A percentile compares a stretch with the other conserved stretches of the same genome.
phyloP scores from a whole-genome alignment of 2,329 filamentous ascomycete genomes.

The Diaporthe citrichinensis region DNA sequence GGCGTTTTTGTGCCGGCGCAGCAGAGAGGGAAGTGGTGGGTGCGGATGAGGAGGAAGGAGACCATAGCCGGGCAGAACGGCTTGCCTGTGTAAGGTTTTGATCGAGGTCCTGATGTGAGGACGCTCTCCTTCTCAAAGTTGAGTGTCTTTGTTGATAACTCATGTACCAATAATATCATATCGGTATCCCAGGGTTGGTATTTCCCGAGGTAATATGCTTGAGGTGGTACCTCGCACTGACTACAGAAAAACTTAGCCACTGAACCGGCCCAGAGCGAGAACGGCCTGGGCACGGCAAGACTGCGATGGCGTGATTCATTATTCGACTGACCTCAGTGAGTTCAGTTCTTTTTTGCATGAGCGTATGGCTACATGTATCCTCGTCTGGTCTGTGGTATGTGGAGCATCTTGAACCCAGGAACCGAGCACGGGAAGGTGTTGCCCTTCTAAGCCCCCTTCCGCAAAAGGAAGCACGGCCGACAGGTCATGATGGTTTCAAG shows the following conservation, averaged over 20 bases:
- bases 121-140: not conserved
- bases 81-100: not conserved
- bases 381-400: not conserved
- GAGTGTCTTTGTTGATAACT: not conserved
- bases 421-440: not conserved
- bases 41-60: conserved; percentile 10
- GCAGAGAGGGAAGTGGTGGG: conserved; percentile 21
- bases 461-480: not conserved
- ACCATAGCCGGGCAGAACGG: not conserved
- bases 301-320: conserved; percentile 15
- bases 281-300: conserved; percentile 5
- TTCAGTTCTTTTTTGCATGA: not conserved
- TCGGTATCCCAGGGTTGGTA: not conserved
- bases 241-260: not conserved
- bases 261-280: not conserved
- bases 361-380: not conserved
- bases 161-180: not conserved
- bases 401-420: not conserved
- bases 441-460: not conserved
- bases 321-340: not conserved
- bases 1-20: not conserved
- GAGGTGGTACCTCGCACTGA: not conserved
- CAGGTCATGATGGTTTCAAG: not conserved
- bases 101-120: too few relatives aligned
- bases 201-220: not conserved